These are phyloP conservation scores for Cardiospermum halicacabum DNA, from an alignment of 345 rosid species.

Conservation along the genomic window DNA sequence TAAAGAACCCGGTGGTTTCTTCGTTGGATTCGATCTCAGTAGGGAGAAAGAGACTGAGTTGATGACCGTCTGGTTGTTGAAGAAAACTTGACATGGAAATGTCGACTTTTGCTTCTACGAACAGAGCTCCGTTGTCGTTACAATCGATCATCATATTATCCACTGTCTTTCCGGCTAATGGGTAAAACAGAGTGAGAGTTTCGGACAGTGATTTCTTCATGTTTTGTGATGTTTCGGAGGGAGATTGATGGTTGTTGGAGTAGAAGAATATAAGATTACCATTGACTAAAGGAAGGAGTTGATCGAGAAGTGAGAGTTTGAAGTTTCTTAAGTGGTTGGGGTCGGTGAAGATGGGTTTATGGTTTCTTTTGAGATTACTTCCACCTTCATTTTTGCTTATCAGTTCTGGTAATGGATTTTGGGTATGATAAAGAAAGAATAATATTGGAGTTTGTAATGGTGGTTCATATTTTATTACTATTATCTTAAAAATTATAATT, in stretches of 20 bases:
- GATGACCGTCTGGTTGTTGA: conserved; percentile 8
- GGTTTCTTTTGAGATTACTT: conserved; percentile 18
- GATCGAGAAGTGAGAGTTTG: conserved; percentile 29
- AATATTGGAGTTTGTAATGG: too few relatives aligned
- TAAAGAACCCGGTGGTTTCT: neutral
- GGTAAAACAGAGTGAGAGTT: conserved; percentile 16
- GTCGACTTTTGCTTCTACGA: conserved; percentile 17
- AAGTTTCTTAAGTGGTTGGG: conserved; percentile 18
- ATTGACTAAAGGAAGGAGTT: conserved; percentile 11
- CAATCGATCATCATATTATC: conserved; percentile 10
- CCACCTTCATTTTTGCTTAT: conserved; percentile 16
- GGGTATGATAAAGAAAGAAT: too few relatives aligned
- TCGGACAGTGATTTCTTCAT: conserved; percentile 22
- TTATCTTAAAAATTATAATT: too few relatives aligned
- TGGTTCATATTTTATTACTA: too few relatives aligned
- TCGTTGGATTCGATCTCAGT: neutral
- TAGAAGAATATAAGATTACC: conserved; percentile 23
- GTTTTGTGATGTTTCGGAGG: conserved; percentile 5
- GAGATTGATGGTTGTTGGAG: neutral
- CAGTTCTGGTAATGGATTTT: too few relatives aligned
- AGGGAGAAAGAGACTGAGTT: conserved; percentile 16
- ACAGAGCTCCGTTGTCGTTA: conserved; percentile 17
- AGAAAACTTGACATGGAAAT: conserved; percentile 14
- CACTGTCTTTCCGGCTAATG: conserved; percentile 23
- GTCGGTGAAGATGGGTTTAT: conserved; percentile 32